Evolutionary conservation across 805 yeast genomes (phyloP).

Genomic region (Pichia gijzeniarum): DNA sequence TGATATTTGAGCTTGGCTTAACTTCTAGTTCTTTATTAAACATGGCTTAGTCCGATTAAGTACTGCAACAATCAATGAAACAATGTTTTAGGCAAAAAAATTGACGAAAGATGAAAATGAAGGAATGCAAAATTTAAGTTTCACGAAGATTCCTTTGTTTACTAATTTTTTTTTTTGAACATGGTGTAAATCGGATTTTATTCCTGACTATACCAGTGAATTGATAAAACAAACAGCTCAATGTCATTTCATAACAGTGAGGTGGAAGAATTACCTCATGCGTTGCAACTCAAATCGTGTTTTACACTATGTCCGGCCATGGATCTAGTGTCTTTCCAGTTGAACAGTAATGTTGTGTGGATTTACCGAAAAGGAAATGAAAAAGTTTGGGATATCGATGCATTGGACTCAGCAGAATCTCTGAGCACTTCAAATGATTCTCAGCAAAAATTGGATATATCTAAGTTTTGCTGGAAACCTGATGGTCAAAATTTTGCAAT

Average conservation of each 20-base stretch:
- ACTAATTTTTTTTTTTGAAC: too few relatives aligned
- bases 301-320: conserved; percentile 31
- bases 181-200: too few relatives aligned
- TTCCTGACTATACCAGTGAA: too few relatives aligned
- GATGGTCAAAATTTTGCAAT: conserved; percentile 30
- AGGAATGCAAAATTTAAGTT: not conserved
- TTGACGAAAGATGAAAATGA: not conserved
- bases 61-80: too few relatives aligned
- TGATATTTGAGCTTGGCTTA: conserved; percentile 73
- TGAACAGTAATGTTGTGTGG: conserved; percentile 26
- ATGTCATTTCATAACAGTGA: not conserved
- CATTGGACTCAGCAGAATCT: not conserved
- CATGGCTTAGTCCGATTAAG: conserved; percentile 23
- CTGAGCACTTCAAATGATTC: not conserved
- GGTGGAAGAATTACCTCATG: conserved; percentile 5
- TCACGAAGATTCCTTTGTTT: too few relatives aligned
- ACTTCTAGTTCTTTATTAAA: conserved; percentile 50
- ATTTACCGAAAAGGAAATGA: conserved; percentile 29
- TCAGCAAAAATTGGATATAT: not conserved
- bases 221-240: not conserved
- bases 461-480: conserved; percentile 24
- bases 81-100: not conserved
- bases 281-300: conserved; percentile 7
- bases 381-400: conserved; percentile 28
- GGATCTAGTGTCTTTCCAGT: conserved; percentile 28